phyloP scores from a whole-genome alignment of 2,329 filamentous ascomycete genomes.

The Talaromyces sp. region DNA sequence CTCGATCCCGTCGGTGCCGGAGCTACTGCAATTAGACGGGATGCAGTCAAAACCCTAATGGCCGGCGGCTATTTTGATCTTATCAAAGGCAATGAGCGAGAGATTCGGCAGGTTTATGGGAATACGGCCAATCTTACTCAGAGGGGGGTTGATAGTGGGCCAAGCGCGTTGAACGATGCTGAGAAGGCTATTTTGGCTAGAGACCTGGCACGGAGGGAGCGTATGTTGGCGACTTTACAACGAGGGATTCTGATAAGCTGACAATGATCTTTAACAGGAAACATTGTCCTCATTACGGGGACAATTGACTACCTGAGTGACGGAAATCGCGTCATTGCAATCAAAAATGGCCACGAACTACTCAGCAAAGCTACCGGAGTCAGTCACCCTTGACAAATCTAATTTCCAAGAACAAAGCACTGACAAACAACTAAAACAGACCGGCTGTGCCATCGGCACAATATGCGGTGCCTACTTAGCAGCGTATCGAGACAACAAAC shows the following conservation, averaged over 20 bases:
- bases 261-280: constrained; percentile 34
- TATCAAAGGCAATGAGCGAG: constrained; percentile 91
- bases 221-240: constrained; percentile 39
- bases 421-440: constrained; percentile 36
- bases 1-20: constrained; percentile 90
- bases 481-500: constrained; percentile 58
- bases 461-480: constrained; percentile 73
- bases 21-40: constrained; percentile 70
- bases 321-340: constrained; percentile 62
- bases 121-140: constrained; percentile 55
- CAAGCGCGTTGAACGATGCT: constrained; percentile 50
- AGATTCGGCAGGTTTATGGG: constrained; percentile 72
- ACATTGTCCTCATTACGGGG: constrained; percentile 80
- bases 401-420: not conserved
- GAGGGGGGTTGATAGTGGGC: constrained; percentile 76
- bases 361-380: constrained; percentile 47
- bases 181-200: constrained; percentile 63
- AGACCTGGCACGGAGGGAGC: constrained; percentile 64
- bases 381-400: constrained; percentile 18
- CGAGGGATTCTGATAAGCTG: not conserved
- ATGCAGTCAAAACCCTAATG: constrained; percentile 69
- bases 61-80: constrained; percentile 73
- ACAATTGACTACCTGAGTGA: constrained; percentile 73
- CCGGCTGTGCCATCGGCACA: constrained; percentile 82
- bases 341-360: constrained; percentile 71